Evolutionary conservation across 2,329 filamentous ascomycete genomes (phyloP), one percentile per base, ranked within the genome.

Genomic region (Colletotrichum caudatum): DNA sequence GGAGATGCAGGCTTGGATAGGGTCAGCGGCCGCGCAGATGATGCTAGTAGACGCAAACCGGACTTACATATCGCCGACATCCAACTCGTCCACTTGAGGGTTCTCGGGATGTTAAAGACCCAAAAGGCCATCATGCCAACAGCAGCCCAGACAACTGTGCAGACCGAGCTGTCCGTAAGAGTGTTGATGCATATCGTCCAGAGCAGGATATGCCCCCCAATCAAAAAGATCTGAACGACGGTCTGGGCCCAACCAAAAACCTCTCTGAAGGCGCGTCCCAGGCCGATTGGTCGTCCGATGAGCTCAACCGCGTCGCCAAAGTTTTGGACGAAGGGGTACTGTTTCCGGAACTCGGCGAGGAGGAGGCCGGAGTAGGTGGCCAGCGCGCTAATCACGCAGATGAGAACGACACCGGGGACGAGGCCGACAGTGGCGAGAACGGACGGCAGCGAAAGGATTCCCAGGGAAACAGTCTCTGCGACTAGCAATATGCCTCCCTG

Each of bases 361-460:
- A 81, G 77, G 11, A 84, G 77, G 11, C 92, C 83, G 0, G 84
- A 84, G 76, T 84, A 94, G 2, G 92, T 93, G 76, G 93, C 93
- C 3, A 94, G 81, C 12, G 91, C 87, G 54, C 92, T 83, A 59
- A 84, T 86, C n/a, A 92, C 86, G 71, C 93, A 85, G 56, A 93
- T 94, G 77, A 94, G 78, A 71, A 93, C 88, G 65, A 94, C 82
- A 16, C 92, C 92, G 0, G 92, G 92, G 1, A 92, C 91, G n/a
- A 94, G 85, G 4, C 92, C 92, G 46, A 94, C 84, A 16, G 91
- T 83, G 2, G 92, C 91, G 77, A 94, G 91, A 0, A 92, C 93
- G 77, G 90, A 93, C 0, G 92, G 92, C 70, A 94, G 93, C 1
- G 91, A 93, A 82, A 94, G 92, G 78, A 85, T 84, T 0, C 83